Percentiles rank a stretch among this genome's conserved stretches.
Conservation (phyloP, 768 basidiomycete species). For the Lepiota venenata region DNA sequence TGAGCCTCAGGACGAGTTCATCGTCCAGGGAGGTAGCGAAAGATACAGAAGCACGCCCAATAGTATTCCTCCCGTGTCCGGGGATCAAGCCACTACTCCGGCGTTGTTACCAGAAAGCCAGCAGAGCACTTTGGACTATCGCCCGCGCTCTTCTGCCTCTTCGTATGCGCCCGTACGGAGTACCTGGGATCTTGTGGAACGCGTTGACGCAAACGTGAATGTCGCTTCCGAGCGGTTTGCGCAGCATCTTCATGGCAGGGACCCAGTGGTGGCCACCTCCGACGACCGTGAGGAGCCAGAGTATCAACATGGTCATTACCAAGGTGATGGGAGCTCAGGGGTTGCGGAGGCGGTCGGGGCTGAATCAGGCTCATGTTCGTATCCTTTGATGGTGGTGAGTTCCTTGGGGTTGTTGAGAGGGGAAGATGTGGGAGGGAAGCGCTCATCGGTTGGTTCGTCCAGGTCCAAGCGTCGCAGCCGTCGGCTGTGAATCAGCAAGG, state of each 20-base stretch:
- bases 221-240: background rate
- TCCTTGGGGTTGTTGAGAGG: background rate
- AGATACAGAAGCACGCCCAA: slow-evolving; percentile 1
- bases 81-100: background rate
- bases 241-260: no score
- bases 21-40: slow-evolving; percentile 15
- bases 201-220: background rate
- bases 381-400: background rate
- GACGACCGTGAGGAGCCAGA: background rate
- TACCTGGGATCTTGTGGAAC: background rate
- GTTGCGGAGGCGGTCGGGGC: background rate
- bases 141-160: background rate
- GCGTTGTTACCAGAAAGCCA: background rate
- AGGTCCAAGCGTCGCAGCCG: background rate
- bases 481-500: no score
- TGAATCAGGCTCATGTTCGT: background rate
- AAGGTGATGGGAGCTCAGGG: background rate
- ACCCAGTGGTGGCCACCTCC: no score
- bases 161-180: background rate
- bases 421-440: no score
- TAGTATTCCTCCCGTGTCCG: background rate
- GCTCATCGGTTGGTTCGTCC: background rate
- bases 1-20: slow-evolving; percentile 24
- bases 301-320: background rate
- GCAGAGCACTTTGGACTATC: background rate